These are phyloP conservation scores for Quillaja saponaria DNA, from an alignment of 306 rosid species.

Conservation along the genomic window DNA sequence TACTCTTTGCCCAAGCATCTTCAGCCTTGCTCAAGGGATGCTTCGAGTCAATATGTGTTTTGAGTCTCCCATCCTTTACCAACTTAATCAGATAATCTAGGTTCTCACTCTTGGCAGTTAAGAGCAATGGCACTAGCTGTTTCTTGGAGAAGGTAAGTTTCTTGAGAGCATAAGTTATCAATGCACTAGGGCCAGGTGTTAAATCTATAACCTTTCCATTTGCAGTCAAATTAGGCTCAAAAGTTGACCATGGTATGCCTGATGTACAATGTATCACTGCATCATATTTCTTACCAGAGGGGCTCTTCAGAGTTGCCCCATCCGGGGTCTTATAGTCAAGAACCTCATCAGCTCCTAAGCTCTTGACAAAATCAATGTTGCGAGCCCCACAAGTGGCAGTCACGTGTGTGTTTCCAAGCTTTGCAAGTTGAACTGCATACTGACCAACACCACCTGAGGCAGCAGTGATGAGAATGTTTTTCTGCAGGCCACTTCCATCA, in stretches of 20 bases:
- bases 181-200: slow-evolving; percentile 37
- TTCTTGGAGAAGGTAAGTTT: slow-evolving; percentile 65
- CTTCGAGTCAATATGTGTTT: slow-evolving; percentile 50
- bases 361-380: slow-evolving; percentile 55
- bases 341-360: slow-evolving; percentile 76
- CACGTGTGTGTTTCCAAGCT: slow-evolving; percentile 54
- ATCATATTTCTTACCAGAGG: slow-evolving; percentile 66
- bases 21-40: slow-evolving; percentile 65
- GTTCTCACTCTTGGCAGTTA: slow-evolving; percentile 42
- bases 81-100: slow-evolving; percentile 46
- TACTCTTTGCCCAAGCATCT: slow-evolving; percentile 79
- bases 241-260: slow-evolving; percentile 65
- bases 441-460: slow-evolving; percentile 66
- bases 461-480: slow-evolving; percentile 55
- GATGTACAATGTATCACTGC: slow-evolving; percentile 50
- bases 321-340: slow-evolving; percentile 67
- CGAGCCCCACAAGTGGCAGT: slow-evolving; percentile 79
- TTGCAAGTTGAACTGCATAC: slow-evolving; percentile 70
- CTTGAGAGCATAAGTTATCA: slow-evolving; percentile 36
- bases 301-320: slow-evolving; percentile 59
- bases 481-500: slow-evolving; percentile 48
- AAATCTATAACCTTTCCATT: slow-evolving; percentile 60
- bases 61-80: slow-evolving; percentile 60
- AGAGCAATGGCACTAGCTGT: slow-evolving; percentile 44
- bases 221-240: slow-evolving; percentile 49